phyloP scores from a whole-genome alignment of 2,329 filamentous ascomycete genomes.

The Colletotrichum scovillei region DNA sequence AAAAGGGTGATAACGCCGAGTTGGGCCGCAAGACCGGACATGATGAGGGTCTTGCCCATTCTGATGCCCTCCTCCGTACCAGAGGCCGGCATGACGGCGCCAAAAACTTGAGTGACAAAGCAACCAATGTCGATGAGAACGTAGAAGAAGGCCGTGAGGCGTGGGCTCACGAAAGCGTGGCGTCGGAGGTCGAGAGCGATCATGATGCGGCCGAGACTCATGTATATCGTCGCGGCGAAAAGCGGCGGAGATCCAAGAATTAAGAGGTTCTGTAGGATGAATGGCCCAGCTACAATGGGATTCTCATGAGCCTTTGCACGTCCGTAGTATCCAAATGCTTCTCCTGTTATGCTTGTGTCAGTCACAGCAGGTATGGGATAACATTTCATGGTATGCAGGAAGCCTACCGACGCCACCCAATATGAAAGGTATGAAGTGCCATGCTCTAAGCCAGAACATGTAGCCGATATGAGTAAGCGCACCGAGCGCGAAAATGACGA shows the following conservation, averaged over 20 bases:
- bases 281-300: slow-evolving; percentile 38
- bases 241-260: slow-evolving; percentile 52
- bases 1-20: slow-evolving; percentile 63
- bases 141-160: slow-evolving; percentile 57
- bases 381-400: no score
- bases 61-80: slow-evolving; percentile 31
- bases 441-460: slow-evolving; percentile 20
- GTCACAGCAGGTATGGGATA: no score
- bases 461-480: not conserved
- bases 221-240: slow-evolving; percentile 55
- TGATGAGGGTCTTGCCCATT: slow-evolving; percentile 38
- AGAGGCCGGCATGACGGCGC: slow-evolving; percentile 42
- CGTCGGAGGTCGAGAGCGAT: slow-evolving; percentile 47
- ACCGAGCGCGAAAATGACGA: slow-evolving; percentile 22
- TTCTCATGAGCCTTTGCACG: slow-evolving; percentile 11
- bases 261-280: slow-evolving; percentile 51
- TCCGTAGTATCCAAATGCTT: slow-evolving; percentile 34
- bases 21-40: slow-evolving; percentile 58
- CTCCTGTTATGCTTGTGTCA: not conserved
- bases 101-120: slow-evolving; percentile 54
- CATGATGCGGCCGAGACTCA: slow-evolving; percentile 51
- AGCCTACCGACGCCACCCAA: slow-evolving; percentile 16
- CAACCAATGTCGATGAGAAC: slow-evolving; percentile 59
- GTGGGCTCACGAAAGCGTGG: slow-evolving; percentile 49
- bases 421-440: slow-evolving; percentile 17